A percentile compares a stretch with the other conserved stretches of the same genome.
Conservation (phyloP, 305 asterid genomes). For the Fraxinus paxiana region DNA sequence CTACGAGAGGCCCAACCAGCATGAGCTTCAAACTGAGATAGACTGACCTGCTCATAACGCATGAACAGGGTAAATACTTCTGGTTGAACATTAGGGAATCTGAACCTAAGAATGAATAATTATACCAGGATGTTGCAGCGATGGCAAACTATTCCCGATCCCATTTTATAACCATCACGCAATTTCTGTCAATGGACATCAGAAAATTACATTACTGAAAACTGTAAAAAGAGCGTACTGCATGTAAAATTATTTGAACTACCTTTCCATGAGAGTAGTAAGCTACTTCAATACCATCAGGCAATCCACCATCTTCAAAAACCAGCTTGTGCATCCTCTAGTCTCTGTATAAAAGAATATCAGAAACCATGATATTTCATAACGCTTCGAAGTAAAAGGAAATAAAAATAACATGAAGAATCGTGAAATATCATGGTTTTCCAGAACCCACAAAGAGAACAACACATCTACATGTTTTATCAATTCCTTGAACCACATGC, state of each 20-base stretch:
- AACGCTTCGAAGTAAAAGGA: constrained; percentile 1
- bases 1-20: constrained; percentile 96
- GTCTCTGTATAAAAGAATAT: constrained; percentile 49
- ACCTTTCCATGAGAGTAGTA: constrained; percentile 95
- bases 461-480: neutral
- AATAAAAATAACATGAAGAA: constrained; percentile 4
- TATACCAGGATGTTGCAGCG: constrained; percentile 88
- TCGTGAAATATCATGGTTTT: too few species aligned
- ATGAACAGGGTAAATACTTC: constrained; percentile 26
- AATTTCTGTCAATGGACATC: constrained; percentile 51
- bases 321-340: constrained; percentile 88
- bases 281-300: constrained; percentile 86
- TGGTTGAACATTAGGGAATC: constrained; percentile 17
- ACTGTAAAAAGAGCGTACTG: neutral
- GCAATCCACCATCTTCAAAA: constrained; percentile 82
- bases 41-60: constrained; percentile 78
- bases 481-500: neutral
- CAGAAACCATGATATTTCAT: constrained; percentile 10
- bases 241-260: constrained; percentile 21
- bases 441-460: neutral
- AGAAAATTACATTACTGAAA: constrained; percentile 22
- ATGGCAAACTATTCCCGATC: constrained; percentile 71
- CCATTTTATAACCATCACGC: constrained; percentile 85
- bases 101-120: constrained; percentile 16
- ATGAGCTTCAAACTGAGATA: constrained; percentile 95